Percentiles rank a stretch among this genome's conserved stretches.
These are phyloP conservation scores for Nemania sp. DNA, from an alignment of 2,329 filamentous ascomycete genomes.

Conservation along the genomic window DNA sequence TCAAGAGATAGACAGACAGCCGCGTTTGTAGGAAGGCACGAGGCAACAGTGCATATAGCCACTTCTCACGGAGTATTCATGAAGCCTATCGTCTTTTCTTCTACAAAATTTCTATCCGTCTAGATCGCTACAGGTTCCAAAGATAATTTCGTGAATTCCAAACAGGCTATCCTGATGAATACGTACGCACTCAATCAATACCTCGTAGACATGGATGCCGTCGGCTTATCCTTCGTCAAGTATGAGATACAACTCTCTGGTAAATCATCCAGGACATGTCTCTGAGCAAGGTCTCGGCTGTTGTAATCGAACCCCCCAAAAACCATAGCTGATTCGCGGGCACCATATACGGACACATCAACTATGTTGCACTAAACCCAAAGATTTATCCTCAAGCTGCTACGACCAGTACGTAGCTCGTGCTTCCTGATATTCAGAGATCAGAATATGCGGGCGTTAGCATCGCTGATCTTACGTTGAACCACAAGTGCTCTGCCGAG, in stretches of 20 bases:
- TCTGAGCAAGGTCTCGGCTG: constrained; percentile 36
- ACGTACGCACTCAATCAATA: constrained; percentile 45
- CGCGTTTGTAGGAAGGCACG: no score
- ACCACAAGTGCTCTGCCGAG: constrained; percentile 35
- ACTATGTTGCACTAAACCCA: constrained; percentile 32
- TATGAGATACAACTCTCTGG: not conserved
- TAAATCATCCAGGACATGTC: constrained; percentile 26
- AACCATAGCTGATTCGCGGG: constrained; percentile 43
- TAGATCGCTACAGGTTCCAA: constrained; percentile 48
- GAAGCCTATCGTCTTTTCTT: no score
- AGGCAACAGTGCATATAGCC: no score
- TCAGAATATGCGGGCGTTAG: constrained; percentile 36
- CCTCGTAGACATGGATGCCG: constrained; percentile 34
- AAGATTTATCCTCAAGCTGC: constrained; percentile 31
- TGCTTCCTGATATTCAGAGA: constrained; percentile 40
- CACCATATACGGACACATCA: constrained; percentile 42
- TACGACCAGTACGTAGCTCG: constrained; percentile 36
- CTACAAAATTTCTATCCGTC: no score
- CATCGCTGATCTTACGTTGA: constrained; percentile 27
- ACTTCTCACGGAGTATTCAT: no score
- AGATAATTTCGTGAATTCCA: constrained; percentile 49
- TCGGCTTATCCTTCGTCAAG: not conserved
- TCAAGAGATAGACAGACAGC: constrained; percentile 40
- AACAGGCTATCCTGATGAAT: constrained; percentile 45
- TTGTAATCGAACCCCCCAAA: constrained; percentile 39